Base-by-base conservation (phyloP, 2,329 filamentous ascomycete species). In the Sporothrix globosa region DNA sequence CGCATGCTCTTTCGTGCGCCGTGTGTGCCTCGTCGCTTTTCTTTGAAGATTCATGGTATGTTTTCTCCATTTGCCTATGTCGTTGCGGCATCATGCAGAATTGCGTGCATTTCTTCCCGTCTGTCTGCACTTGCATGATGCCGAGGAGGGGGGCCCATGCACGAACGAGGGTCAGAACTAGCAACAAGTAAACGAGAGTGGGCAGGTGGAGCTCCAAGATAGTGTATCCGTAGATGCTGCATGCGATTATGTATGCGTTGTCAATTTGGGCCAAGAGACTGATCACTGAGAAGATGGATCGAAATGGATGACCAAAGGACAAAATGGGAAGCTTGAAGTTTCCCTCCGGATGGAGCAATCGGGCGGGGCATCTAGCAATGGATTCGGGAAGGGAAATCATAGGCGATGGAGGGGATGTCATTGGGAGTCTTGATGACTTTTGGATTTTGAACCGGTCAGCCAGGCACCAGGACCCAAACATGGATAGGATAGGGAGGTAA, bases 61-160 rank as follows among this genome's bases (percentile, higher is more conserved):
- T 4, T 34, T 7, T 34, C 34, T 34, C 34, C 34, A 9, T 6
- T 9, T 34, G 34, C 13, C 34, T 61, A n/a, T 19, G 2, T 24
- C 44, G 0, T 24, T 41, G n/a, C 39, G 41, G 56, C 34, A 61
- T 66, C 27, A 52, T 66, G 63, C 63, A 66, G 4, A 39, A 66
- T 66, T 66, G 46, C 63, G 63, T 66, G 63, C 63, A 66, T 66
- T 17, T 34, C 34, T 34, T 34, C 9, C 34, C 34, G 34, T 21
- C 46, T 19, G 7, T 13, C 39, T 24, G 34, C 56, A 48, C 14
- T 19, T 17, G 44, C 14, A 48, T 17, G 14, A 48, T 17, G 44
- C 14, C 34, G 34, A 34, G 34, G 34, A 34, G 34, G 34, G 34
- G 34, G 34, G 34, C 0, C 30, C 34, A 34, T 50, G 34, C 34